These are phyloP conservation scores for Saccharomycopsis vini DNA, from an alignment of 805 yeast genomes.

Conservation along the genomic window DNA sequence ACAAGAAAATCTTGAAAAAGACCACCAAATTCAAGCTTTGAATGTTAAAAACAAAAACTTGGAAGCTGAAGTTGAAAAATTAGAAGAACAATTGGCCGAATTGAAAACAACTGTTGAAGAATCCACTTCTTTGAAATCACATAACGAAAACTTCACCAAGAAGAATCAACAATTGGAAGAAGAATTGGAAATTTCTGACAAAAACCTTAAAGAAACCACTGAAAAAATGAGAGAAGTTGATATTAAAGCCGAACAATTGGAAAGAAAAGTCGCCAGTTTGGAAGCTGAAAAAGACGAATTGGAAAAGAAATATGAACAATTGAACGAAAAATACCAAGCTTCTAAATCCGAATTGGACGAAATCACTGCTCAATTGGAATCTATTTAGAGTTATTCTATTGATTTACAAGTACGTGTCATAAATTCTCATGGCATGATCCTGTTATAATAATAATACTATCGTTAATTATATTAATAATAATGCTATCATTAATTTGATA, in stretches of 20 bases:
- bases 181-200: constrained; percentile 84
- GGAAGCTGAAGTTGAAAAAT: constrained; percentile 74
- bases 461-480: no score
- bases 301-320: constrained; percentile 86
- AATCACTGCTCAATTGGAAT: constrained; percentile 92
- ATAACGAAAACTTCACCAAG: constrained; percentile 86
- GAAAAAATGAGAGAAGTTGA: constrained; percentile 92
- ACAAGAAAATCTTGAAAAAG: constrained; percentile 86
- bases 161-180: constrained; percentile 84
- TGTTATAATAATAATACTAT: no score
- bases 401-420: no score
- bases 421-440: no score
- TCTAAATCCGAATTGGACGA: constrained; percentile 94
- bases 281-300: constrained; percentile 87
- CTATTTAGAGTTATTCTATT: constrained; percentile 6
- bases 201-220: constrained; percentile 85
- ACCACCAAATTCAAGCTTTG: constrained; percentile 88
- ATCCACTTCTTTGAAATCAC: constrained; percentile 76
- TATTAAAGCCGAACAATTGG: constrained; percentile 87
- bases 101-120: constrained; percentile 85
- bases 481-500: no score
- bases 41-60: constrained; percentile 85
- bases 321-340: constrained; percentile 68
- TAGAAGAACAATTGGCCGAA: constrained; percentile 64
- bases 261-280: constrained; percentile 84